Conservation (phyloP, 1,284 basidiomycete genomes). For the Mycosarcoma mackinlayi region DNA sequence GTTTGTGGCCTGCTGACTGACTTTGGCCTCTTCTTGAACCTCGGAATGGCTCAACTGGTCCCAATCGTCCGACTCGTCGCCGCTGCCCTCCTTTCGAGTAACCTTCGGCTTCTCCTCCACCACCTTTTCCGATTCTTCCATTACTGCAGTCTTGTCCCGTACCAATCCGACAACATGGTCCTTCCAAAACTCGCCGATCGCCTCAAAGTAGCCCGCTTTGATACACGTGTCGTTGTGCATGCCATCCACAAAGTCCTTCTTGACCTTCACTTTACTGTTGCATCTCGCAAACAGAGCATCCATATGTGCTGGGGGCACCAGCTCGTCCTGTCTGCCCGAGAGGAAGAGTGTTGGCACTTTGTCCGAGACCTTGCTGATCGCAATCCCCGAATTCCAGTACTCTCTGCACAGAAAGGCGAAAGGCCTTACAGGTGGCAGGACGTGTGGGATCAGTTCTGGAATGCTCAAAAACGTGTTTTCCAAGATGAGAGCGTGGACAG, state of each 20-base stretch:
- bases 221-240: slow-evolving; percentile 73
- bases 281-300: slow-evolving; percentile 76
- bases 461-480: slow-evolving; percentile 76
- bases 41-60: slow-evolving; percentile 55
- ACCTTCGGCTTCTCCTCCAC: neutral
- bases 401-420: slow-evolving; percentile 85
- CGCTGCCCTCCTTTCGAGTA: slow-evolving; percentile 8
- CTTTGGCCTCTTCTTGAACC: slow-evolving; percentile 16
- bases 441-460: slow-evolving; percentile 73
- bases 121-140: neutral
- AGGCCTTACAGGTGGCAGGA: slow-evolving; percentile 81
- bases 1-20: neutral
- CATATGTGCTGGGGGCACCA: slow-evolving; percentile 90
- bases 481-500: slow-evolving; percentile 80
- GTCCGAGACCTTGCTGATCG: slow-evolving; percentile 77
- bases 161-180: slow-evolving; percentile 41
- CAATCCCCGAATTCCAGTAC: slow-evolving; percentile 84
- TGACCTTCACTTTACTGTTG: slow-evolving; percentile 70
- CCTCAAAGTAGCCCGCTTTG: slow-evolving; percentile 61
- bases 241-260: slow-evolving; percentile 73
- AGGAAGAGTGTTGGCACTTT: slow-evolving; percentile 86
- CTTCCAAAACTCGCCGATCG: slow-evolving; percentile 57
- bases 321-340: slow-evolving; percentile 80
- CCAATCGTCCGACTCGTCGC: slow-evolving; percentile 51
- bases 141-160: neutral